Conservation (phyloP, 2,329 filamentous ascomycete species). For the Penicillium sp. region DNA sequence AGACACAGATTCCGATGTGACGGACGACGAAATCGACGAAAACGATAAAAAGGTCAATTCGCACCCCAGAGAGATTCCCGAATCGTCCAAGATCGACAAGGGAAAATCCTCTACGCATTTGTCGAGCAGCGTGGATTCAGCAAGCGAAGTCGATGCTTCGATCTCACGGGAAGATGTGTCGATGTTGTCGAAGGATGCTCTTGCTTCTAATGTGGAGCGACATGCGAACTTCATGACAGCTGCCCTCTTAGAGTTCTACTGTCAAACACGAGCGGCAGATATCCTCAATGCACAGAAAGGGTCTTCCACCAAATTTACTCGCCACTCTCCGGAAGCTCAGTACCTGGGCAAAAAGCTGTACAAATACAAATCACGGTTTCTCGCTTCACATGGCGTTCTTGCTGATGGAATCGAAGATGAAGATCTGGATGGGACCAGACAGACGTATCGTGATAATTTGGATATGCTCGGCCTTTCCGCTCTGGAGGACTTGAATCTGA, state of each 20-base stretch:
- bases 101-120: slow-evolving; percentile 1
- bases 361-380: slow-evolving; percentile 37
- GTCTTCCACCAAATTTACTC: slow-evolving; percentile 31
- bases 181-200: slow-evolving; percentile 16
- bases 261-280: slow-evolving; percentile 39
- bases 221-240: slow-evolving; percentile 40
- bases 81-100: background rate
- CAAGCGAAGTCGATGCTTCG: slow-evolving; percentile 12
- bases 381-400: slow-evolving; percentile 39
- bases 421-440: slow-evolving; percentile 29
- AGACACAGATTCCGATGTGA: slow-evolving; percentile 17
- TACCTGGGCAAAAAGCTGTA: slow-evolving; percentile 40
- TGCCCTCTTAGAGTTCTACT: slow-evolving; percentile 43
- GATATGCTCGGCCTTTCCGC: slow-evolving; percentile 36
- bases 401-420: slow-evolving; percentile 37
- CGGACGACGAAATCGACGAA: slow-evolving; percentile 3
- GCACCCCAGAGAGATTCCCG: background rate
- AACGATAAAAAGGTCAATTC: slow-evolving; percentile 12
- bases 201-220: slow-evolving; percentile 30
- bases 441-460: slow-evolving; percentile 40
- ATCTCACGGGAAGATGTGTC: slow-evolving; percentile 17
- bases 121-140: slow-evolving; percentile 1
- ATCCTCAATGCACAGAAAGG: slow-evolving; percentile 38
- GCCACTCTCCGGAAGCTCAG: slow-evolving; percentile 38
- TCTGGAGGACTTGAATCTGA: slow-evolving; percentile 31